Base-by-base conservation (phyloP, 1,284 basidiomycete species). In the Rhodotorula sp. region DNA sequence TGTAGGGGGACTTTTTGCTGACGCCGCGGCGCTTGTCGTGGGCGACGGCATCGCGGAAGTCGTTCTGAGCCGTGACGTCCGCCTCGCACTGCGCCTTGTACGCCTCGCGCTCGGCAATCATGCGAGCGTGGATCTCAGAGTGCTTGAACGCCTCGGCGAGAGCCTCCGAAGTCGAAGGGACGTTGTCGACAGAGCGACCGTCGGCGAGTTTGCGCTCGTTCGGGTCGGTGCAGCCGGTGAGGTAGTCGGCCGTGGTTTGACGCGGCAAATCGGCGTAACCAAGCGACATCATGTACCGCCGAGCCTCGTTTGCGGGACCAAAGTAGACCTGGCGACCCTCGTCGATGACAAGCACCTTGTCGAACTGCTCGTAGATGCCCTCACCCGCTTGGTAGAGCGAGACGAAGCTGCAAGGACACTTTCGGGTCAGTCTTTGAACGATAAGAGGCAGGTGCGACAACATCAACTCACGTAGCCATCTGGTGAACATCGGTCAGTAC, bases 21-120 rank as follows among this genome's bases (percentile, higher is more conserved):
- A 92, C 92, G 31, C 91, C 89, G 65, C 85, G 86, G 81, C 91
- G 89, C 85, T 95, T 95, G 80, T 92, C 89, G 31, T 93, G 90
- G 4, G 59, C 62, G 59, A 65, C 69, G 12, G 67, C 73, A 28
- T 87, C 85, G 67, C 89, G 87, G 79, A 91, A 88, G 71, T 89
- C 87, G 23, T 77, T 73, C 0, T 83, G 81, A 75, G 88, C 87
- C 73, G 89, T 86, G 0, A 84, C 84, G 63, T 86, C 85, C 84
- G 89, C 88, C n/a, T 82, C 78, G 62, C 59, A 60, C 21, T 62
- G 19, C 23, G 81, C 69, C 78, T 89, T 89, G 83, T 90, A 94
- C 67, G 87, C 85, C 23, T 83, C 81, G 38, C 89, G 84, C 52
- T 85, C 85, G 64, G 82, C 81, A 6, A 83, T 78, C 78, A 90